A percentile compares a stretch with the other conserved stretches of the same genome.
Conservation (phyloP, 352 stramenopile genomes). For the Phytophthora fragariaefolia region DNA sequence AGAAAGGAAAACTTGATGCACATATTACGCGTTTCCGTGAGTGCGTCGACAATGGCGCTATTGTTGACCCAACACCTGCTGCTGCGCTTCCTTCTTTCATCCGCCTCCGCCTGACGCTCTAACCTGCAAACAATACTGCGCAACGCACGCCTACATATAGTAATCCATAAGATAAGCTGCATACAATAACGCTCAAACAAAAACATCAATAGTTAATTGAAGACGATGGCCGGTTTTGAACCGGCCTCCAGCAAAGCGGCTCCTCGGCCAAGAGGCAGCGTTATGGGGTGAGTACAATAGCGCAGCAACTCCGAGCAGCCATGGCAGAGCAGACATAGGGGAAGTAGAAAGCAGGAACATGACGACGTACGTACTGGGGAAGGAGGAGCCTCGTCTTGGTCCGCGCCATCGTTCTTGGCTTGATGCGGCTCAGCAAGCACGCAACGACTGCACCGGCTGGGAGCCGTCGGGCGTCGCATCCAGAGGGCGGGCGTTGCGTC, state of each 20-base stretch:
- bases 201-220: too few relatives aligned
- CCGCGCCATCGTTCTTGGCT: too few relatives aligned
- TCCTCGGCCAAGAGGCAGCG: slow-evolving; percentile 3
- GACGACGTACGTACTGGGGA: too few relatives aligned
- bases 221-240: slow-evolving; percentile 10
- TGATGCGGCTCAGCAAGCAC: too few relatives aligned
- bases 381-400: too few relatives aligned
- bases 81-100: slow-evolving; percentile 12
- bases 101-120: slow-evolving; percentile 1
- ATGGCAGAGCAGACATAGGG: too few relatives aligned
- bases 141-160: background rate
- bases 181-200: too few relatives aligned
- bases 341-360: too few relatives aligned
- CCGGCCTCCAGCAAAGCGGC: slow-evolving; percentile 6
- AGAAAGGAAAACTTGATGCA: slow-evolving; percentile 10
- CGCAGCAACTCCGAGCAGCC: background rate
- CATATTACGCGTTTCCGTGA: slow-evolving; percentile 6
- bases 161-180: too few relatives aligned
- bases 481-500: too few relatives aligned
- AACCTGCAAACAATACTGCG: background rate
- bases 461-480: too few relatives aligned
- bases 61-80: slow-evolving; percentile 9
- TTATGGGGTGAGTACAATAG: background rate
- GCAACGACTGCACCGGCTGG: too few relatives aligned
- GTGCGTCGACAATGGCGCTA: background rate